These are phyloP conservation scores for Geosmithia putterillii DNA, from an alignment of 2,329 filamentous ascomycete genomes.

Conservation along the genomic window DNA sequence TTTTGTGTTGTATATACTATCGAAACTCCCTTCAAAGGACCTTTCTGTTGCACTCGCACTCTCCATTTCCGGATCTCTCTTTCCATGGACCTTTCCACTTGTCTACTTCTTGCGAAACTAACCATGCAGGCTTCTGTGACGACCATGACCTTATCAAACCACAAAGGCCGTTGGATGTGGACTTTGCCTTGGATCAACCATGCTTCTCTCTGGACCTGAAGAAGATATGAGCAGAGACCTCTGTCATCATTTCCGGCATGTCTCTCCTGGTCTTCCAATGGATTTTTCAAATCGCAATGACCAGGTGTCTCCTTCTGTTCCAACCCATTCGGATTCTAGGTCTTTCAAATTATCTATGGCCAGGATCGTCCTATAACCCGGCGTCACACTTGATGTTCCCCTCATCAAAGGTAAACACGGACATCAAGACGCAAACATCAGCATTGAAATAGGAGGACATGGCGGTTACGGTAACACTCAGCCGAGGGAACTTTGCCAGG, in stretches of 20 bases:
- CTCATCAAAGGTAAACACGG: background rate
- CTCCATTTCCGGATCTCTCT: background rate
- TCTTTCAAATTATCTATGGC: no score
- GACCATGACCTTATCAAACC: background rate
- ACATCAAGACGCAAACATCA: background rate
- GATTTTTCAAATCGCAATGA: background rate
- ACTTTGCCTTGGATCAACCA: background rate
- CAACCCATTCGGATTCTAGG: no score
- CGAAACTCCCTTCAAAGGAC: conserved; percentile 27
- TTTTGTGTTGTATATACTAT: conserved; percentile 41
- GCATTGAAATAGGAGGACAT: background rate
- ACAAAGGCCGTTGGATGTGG: background rate
- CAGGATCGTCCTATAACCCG: background rate
- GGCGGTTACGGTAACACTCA: background rate
- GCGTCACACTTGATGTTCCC: background rate
- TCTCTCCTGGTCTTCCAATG: background rate
- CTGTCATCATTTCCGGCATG: background rate
- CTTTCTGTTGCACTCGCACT: conserved; percentile 6
- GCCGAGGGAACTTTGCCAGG: no score
- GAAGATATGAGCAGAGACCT: background rate
- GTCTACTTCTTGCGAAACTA: background rate
- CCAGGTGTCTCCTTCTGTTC: no score
- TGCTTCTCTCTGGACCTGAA: background rate
- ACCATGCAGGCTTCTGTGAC: background rate
- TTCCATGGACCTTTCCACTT: background rate